Evolutionary conservation across 352 stramenopile species (phyloP), one percentile per base, ranked within the genome.

Genomic region (Phytophthora parvispora): DNA sequence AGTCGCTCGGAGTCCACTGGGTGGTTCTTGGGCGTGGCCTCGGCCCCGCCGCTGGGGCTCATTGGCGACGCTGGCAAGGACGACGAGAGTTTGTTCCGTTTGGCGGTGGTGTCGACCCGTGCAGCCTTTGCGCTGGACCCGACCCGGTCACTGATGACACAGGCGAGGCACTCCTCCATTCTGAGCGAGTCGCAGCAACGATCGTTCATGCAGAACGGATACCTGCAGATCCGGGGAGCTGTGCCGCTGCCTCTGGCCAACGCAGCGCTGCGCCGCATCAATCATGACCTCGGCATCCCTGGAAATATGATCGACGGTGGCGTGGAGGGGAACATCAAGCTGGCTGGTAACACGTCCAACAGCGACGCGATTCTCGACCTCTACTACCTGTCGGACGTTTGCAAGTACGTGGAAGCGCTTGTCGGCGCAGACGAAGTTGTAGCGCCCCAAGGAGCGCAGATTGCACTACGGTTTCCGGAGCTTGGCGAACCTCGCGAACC

Each of bases 181-280:
- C 64, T 95, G 40, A 83, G 72, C 24, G 71, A 87, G 22, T 91
- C 83, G 1, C 88, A 95, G 54, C 76, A 78, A 59, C 80, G 64
- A 13, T 77, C 75, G 22, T 95, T 95, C 67, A 88, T 90, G 65
- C 75, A 80, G 47, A 83, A 95, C 31, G 88, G 88, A n/a, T 94
- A 82, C 60, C 64, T 95, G 8, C 77, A 88, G 67, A 80, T 95
- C 28, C 86, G 81, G 31, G 73, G 80, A 13, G 86, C 78, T 8
- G 86, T 95, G 24, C 74, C 84, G 2, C 60, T 93, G 24, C 53
- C 59, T 12, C 67, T 95, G 36, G 72, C 86, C 2, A 88, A 93
- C 45, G 72, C 80, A 1, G 84, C 74, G 15, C 56, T 91, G 58
- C 74, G 78, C 10, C 84, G 80, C 48, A 91, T 94, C 64, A 94